phyloP scores from a whole-genome alignment of 257 asterid species.

The Ilex aquifolium region DNA sequence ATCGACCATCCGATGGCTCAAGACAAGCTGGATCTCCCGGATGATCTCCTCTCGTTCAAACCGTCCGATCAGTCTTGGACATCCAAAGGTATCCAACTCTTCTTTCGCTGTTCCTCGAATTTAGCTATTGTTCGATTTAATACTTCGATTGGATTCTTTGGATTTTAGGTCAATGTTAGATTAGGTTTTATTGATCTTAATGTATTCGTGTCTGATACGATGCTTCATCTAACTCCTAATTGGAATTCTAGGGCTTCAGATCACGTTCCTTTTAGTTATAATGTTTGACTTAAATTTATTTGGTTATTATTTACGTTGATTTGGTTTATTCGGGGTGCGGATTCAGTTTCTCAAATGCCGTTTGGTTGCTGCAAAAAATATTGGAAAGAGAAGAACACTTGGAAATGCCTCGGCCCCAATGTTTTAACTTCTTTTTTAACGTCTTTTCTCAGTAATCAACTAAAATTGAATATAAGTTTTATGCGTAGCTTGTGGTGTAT shows the following conservation, averaged over 20 bases:
- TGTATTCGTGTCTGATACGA: conserved; percentile 5
- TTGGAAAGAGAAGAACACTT: no score
- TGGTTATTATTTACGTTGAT: not conserved
- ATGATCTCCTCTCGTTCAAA: conserved; percentile 59
- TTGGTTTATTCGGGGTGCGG: not conserved
- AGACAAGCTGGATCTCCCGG: conserved; percentile 66
- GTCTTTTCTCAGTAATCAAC: no score
- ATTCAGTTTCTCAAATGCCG: no score
- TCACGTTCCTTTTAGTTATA: conserved; percentile 20
- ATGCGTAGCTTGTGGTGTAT: no score
- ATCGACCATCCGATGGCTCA: conserved; percentile 54
- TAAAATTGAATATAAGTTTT: no score
- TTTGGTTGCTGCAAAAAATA: no score
- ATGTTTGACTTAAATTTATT: conserved; percentile 5
- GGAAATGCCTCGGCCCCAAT: no score
- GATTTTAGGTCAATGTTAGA: conserved; percentile 10
- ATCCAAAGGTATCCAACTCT: conserved; percentile 48
- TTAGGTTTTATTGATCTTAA: conserved; percentile 37
- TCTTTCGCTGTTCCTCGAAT: no score
- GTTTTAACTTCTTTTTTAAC: no score
- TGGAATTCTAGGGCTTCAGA: conserved; percentile 45
- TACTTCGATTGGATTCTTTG: conserved; percentile 18
- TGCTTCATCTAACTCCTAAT: conserved; percentile 6
- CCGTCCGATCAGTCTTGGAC: conserved; percentile 69
- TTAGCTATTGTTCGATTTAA: conserved; percentile 9